Percentiles rank a stretch among this genome's conserved stretches.
Conservation (phyloP, 2,329 filamentous ascomycete species). For the Calonectria honghensis region DNA sequence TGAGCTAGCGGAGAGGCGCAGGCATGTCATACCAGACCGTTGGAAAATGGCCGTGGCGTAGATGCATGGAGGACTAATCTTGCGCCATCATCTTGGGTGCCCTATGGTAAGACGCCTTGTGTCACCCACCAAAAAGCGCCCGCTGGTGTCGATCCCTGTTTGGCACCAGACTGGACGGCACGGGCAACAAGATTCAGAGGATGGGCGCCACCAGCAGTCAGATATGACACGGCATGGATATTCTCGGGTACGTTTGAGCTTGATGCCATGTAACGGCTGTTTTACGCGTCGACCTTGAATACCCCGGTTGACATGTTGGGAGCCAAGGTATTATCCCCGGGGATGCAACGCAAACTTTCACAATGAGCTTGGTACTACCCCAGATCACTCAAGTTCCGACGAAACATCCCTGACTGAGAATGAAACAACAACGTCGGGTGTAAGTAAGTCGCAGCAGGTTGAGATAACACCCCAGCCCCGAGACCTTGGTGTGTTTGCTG, state of each 20-base stretch:
- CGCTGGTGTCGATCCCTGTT: slow-evolving; percentile 25
- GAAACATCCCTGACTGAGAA: slow-evolving; percentile 8
- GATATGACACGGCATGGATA: slow-evolving; percentile 2
- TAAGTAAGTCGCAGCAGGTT: neutral
- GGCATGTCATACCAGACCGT: slow-evolving; percentile 31
- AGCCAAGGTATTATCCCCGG: neutral
- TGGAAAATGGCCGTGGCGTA: slow-evolving; percentile 29
- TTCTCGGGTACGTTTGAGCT: slow-evolving; percentile 8
- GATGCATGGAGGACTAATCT: slow-evolving; percentile 20
- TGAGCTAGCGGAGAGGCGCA: neutral
- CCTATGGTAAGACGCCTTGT: slow-evolving; percentile 28
- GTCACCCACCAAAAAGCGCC: slow-evolving; percentile 23
- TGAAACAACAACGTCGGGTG: slow-evolving; percentile 1
- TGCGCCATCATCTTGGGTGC: slow-evolving; percentile 13
- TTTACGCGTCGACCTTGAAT: slow-evolving; percentile 4
- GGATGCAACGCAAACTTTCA: slow-evolving; percentile 17
- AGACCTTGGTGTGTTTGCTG: slow-evolving; percentile 6
- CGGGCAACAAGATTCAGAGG: neutral
- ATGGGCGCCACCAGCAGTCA: neutral
- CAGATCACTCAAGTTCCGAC: slow-evolving; percentile 28
- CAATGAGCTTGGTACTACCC: slow-evolving; percentile 29
- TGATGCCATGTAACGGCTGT: slow-evolving; percentile 27
- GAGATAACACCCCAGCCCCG: slow-evolving; percentile 13
- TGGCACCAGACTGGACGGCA: neutral
- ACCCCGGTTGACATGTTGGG: neutral